Evolutionary conservation across 1,284 basidiomycete species (phyloP), one percentile per base, ranked within the genome.

Genomic region (Mrakiaceae sp.): DNA sequence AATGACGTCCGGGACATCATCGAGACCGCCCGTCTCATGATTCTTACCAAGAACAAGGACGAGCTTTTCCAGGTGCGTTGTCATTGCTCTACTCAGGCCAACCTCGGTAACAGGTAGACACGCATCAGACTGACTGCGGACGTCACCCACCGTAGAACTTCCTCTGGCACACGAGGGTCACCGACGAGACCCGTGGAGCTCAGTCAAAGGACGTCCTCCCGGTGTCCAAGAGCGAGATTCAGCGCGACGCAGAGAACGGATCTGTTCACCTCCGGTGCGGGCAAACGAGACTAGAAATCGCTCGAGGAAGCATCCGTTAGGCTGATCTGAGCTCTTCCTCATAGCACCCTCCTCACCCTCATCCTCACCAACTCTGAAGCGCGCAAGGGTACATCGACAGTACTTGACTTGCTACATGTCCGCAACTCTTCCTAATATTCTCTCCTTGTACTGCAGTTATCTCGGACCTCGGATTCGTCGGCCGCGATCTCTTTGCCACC

Each of bases 321-420:
- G 27, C 27, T 27, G 27, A 27, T 27, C 27, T 27, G 27, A 27
- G 27, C 27, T 27, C 27, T 27, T 2, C 27, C 27, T 27, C 27
- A 27, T 2, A 27, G 27, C 68, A 91, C 90, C 0, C 81, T 96
- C 59, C 77, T 88, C 62, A 82, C 82, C 39, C 86, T 96, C 70
- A 81, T 96, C 71, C 79, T 90, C 69, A 94, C 91, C 74, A 96
- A 95, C 78, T 86, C 86, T 0, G 93, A 96, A 78, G 86, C 89
- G 50, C 87, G 91, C 72, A 96, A 96, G 76, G 85, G 94, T 61
- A 66, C 46, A 40, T 57, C 55, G 27, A 27, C 27, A 27, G 27
- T 27, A 27, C 27, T 27, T 16, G 55, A 57, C 55, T 27, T 55
- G 53, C 6, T 27, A 9, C 48, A 49, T 49, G 48, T 75, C 27